Conservation (phyloP, 2,329 filamentous ascomycete species). For the Exophiala phaeomuriformis region DNA sequence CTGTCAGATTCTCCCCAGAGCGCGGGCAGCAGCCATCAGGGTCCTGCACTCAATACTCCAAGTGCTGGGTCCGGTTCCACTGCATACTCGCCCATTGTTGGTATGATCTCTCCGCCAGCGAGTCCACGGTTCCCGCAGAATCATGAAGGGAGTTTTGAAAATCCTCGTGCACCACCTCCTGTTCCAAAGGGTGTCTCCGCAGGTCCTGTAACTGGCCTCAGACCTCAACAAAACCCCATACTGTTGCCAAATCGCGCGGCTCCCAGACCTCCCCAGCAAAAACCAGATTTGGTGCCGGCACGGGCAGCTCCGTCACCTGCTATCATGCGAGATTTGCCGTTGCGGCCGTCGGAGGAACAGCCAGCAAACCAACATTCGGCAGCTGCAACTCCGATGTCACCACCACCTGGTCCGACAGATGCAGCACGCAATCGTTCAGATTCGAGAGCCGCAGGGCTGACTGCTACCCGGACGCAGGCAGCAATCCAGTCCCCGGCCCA, state of each 20-base stretch:
- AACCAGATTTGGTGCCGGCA: slow-evolving; percentile 34
- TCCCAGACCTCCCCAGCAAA: slow-evolving; percentile 66
- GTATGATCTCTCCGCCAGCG: slow-evolving; percentile 66
- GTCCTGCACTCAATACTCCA: slow-evolving; percentile 17
- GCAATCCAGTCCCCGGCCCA: slow-evolving; percentile 36
- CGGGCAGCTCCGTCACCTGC: slow-evolving; percentile 36
- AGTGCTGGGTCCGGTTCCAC: slow-evolving; percentile 41
- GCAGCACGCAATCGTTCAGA: slow-evolving; percentile 63
- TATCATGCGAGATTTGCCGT: slow-evolving; percentile 12
- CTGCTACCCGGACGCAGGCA: slow-evolving; percentile 15
- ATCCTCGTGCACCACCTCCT: slow-evolving; percentile 85
- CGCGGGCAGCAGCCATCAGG: slow-evolving; percentile 19
- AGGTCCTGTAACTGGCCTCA: slow-evolving; percentile 35
- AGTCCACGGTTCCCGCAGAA: slow-evolving; percentile 85
- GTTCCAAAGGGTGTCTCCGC: slow-evolving; percentile 54
- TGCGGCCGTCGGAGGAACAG: slow-evolving; percentile 12
- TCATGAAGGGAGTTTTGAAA: slow-evolving; percentile 91
- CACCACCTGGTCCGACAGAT: slow-evolving; percentile 54
- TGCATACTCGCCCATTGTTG: slow-evolving; percentile 46
- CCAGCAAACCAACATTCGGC: slow-evolving; percentile 8
- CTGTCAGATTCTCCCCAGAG: slow-evolving; percentile 35
- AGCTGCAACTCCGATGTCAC: slow-evolving; percentile 45
- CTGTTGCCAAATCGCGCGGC: slow-evolving; percentile 76
- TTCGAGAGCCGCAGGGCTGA: slow-evolving; percentile 38
- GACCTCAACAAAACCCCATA: slow-evolving; percentile 46